Evolutionary conservation across 2,329 filamentous ascomycete species (phyloP).

Genomic region (Phaeomoniella chlamydospora): DNA sequence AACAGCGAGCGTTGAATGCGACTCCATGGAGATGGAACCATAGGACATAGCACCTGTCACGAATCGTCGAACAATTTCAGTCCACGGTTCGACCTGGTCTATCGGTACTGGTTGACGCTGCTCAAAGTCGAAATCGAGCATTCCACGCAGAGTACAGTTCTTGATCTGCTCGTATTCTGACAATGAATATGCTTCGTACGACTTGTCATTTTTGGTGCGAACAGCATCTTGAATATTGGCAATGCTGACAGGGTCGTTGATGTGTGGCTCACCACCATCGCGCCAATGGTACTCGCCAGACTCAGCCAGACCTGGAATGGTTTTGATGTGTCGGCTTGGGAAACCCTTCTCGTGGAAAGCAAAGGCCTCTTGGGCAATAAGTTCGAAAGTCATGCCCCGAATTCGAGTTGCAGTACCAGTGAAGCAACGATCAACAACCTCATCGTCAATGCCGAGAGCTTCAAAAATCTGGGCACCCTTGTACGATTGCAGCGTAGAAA

Average conservation of each 20-base stretch:
- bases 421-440: slow-evolving; percentile 88
- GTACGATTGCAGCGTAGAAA: slow-evolving; percentile 88
- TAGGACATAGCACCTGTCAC: slow-evolving; percentile 98
- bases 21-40: slow-evolving; percentile 96
- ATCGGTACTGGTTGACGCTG: slow-evolving; percentile 74
- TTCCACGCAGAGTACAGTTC: slow-evolving; percentile 82
- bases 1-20: slow-evolving; percentile 86
- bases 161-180: slow-evolving; percentile 95
- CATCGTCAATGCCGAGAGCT: slow-evolving; percentile 82
- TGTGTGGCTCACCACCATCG: slow-evolving; percentile 85
- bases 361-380: slow-evolving; percentile 87
- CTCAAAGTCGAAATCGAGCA: slow-evolving; percentile 93
- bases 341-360: slow-evolving; percentile 90
- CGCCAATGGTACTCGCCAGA: slow-evolving; percentile 98
- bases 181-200: slow-evolving; percentile 88
- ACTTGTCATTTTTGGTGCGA: slow-evolving; percentile 94
- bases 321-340: slow-evolving; percentile 62
- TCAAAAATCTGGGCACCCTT: slow-evolving; percentile 98
- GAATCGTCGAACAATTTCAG: slow-evolving; percentile 90
- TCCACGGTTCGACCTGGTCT: slow-evolving; percentile 96
- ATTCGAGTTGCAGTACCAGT: slow-evolving; percentile 88
- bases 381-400: slow-evolving; percentile 82
- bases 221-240: slow-evolving; percentile 96
- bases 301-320: slow-evolving; percentile 69
- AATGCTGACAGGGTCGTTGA: slow-evolving; percentile 90